A percentile compares a stretch with the other conserved stretches of the same genome.
Evolutionary conservation across 345 rosid genomes (phyloP).

Genomic region (Melaleuca quinquenervia): DNA sequence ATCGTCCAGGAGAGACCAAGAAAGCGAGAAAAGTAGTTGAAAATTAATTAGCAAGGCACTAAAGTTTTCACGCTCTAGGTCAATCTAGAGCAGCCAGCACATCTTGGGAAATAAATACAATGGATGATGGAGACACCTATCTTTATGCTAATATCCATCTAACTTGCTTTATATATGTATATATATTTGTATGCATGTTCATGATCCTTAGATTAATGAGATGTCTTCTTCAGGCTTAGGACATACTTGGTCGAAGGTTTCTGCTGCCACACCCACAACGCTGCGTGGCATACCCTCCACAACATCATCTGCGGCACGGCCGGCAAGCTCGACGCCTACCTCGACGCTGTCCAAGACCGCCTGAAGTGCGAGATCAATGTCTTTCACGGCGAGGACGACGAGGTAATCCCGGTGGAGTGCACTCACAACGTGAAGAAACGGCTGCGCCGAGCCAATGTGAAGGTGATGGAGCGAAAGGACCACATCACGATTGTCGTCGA

Average conservation of each 20-base stretch:
- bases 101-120: neutral
- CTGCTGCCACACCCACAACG: slow-evolving; percentile 91
- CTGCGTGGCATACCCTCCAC: slow-evolving; percentile 98
- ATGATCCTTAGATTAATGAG: neutral
- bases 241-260: slow-evolving; percentile 90
- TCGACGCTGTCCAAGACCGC: slow-evolving; percentile 44
- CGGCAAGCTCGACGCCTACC: slow-evolving; percentile 64
- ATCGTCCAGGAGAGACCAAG: neutral
- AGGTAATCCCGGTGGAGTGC: slow-evolving; percentile 85
- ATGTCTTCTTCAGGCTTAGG: slow-evolving; percentile 37
- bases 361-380: slow-evolving; percentile 56
- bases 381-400: slow-evolving; percentile 79
- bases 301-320: slow-evolving; percentile 89
- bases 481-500: slow-evolving; percentile 92
- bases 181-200: neutral
- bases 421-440: slow-evolving; percentile 49
- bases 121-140: neutral
- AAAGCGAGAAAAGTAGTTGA: neutral
- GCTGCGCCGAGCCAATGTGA: slow-evolving; percentile 66
- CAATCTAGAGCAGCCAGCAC: neutral
- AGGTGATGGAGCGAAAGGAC: slow-evolving; percentile 66
- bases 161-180: neutral
- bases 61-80: neutral
- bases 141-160: neutral
- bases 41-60: neutral